Base-by-base conservation (phyloP, 768 basidiomycete species). In the Pisolithus tinctorius region DNA sequence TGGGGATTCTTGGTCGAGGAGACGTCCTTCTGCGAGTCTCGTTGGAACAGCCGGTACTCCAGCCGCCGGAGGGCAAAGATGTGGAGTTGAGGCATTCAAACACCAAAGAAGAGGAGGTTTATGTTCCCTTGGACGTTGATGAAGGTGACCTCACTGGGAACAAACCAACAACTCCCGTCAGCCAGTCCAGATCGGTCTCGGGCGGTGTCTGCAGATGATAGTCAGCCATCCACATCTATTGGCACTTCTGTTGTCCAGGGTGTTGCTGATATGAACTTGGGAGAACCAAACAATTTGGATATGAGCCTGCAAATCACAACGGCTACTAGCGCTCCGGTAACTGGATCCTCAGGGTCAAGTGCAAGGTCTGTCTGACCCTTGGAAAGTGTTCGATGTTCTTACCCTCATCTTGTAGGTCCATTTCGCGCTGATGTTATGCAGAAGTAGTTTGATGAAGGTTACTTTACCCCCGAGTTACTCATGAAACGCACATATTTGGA, bases 351-450 rank as follows among this genome's bases (percentile, higher is more conserved):
- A 87, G 58, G 92, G 93, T n/a, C 81, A n/a, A n/a, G n/a, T n/a
- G n/a, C n/a, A n/a, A n/a, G n/a, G n/a, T n/a, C n/a, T n/a, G n/a
- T n/a, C n/a, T n/a, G n/a, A n/a, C n/a, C n/a, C n/a, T n/a, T n/a
- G n/a, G n/a, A n/a, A n/a, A n/a, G n/a, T n/a, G n/a, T n/a, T 46
- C 16, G 20, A 29, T 46, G 6, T 31, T 39, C 43, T 48, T 41
- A 44, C 48, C 45, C 9, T n/a, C 53, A 36, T 13, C 10, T 54
- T 23, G 26, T 55, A 95, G 93, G 93, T 52, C 93, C 93, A 6
- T 97, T 95, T 76, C 78, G 77, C 42, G 90, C 90, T 26, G 82
- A 86, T 54, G 59, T 87, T 49, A 95, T 97, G 93, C 93, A 95
- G 71, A 89, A 89, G 61, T 96, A 93, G 93, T 85, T 83, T 63